Conservation (phyloP, 2,329 filamentous ascomycete genomes). For the Clathrospora elynae region DNA sequence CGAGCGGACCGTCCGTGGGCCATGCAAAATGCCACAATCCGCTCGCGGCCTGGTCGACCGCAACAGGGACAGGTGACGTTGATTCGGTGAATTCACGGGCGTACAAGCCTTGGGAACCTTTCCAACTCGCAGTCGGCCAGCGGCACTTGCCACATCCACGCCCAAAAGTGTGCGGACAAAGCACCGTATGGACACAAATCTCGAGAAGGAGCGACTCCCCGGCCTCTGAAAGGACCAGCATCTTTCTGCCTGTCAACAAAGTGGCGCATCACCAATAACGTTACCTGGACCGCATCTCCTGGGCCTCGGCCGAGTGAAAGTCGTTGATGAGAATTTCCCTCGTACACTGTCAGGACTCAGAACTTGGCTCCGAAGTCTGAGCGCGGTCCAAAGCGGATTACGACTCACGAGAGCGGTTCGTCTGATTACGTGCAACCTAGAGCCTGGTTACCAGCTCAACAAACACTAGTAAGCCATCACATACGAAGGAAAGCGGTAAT, state of each 20-base stretch:
- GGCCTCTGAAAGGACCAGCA: slow-evolving; percentile 3
- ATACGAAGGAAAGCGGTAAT: too few relatives aligned
- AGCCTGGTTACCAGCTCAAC: too few relatives aligned
- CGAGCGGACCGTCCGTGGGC: slow-evolving; percentile 31
- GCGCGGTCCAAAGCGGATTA: too few relatives aligned
- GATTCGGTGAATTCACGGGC: slow-evolving; percentile 21
- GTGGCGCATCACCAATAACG: slow-evolving; percentile 10
- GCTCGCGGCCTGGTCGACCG: slow-evolving; percentile 19
- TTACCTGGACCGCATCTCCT: too few relatives aligned
- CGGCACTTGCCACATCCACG: slow-evolving; percentile 28
- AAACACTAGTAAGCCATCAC: too few relatives aligned
- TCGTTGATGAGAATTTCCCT: too few relatives aligned
- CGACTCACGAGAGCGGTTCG: too few relatives aligned
- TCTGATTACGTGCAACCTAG: too few relatives aligned
- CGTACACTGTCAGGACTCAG: too few relatives aligned
- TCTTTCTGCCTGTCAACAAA: background rate
- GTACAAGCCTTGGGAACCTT: slow-evolving; percentile 9
- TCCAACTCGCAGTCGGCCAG: slow-evolving; percentile 21
- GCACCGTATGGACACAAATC: slow-evolving; percentile 6
- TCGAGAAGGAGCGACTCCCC: background rate
- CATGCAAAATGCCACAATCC: slow-evolving; percentile 23
- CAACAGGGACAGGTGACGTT: slow-evolving; percentile 26
- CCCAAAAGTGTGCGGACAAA: slow-evolving; percentile 30
- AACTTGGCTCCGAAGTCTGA: too few relatives aligned
- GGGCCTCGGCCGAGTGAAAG: too few relatives aligned